Conservation (phyloP, 73 alveolate genomes). For the Blepharisma stoltei region DNA sequence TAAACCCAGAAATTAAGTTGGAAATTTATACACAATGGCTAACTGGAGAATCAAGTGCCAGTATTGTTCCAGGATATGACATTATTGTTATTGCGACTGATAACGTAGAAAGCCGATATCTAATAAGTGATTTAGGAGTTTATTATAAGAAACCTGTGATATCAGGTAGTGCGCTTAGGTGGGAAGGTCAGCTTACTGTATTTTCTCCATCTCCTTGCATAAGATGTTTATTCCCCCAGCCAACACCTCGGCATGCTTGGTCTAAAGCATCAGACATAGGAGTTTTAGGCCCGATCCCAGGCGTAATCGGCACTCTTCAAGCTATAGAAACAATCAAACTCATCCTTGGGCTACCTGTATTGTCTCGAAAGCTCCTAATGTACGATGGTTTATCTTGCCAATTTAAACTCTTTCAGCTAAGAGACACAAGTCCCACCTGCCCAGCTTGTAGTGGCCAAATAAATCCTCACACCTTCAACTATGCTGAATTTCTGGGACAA, state of each 20-base stretch:
- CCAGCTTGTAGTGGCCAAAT: constrained; percentile 66
- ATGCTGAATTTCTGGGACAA: constrained; percentile 38
- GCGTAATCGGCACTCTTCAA: constrained; percentile 78
- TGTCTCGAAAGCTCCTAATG: constrained; percentile 65
- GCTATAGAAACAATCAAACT: constrained; percentile 80
- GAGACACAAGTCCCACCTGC: constrained; percentile 65
- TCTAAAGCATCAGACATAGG: constrained; percentile 82
- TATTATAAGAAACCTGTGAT: constrained; percentile 75
- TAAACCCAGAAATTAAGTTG: constrained; percentile 71
- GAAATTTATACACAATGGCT: constrained; percentile 29
- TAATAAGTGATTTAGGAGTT: constrained; percentile 83
- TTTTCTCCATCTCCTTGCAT: constrained; percentile 81
- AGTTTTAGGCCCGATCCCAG: constrained; percentile 85
- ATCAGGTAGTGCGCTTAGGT: constrained; percentile 79
- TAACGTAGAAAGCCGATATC: constrained; percentile 75
- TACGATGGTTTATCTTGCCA: constrained; percentile 69
- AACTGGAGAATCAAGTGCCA: constrained; percentile 60
- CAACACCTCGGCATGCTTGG: constrained; percentile 76
- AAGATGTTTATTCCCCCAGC: constrained; percentile 82
- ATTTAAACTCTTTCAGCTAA: constrained; percentile 59
- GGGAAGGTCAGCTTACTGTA: constrained; percentile 89
- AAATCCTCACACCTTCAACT: constrained; percentile 48
- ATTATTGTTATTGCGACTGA: constrained; percentile 84
- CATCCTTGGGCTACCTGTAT: constrained; percentile 64
- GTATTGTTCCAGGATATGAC: constrained; percentile 73